A percentile compares a stretch with the other conserved stretches of the same genome.
These are phyloP conservation scores for Phellopilus nigrolimitatus DNA, from an alignment of 1,284 basidiomycete genomes.

Conservation along the genomic window DNA sequence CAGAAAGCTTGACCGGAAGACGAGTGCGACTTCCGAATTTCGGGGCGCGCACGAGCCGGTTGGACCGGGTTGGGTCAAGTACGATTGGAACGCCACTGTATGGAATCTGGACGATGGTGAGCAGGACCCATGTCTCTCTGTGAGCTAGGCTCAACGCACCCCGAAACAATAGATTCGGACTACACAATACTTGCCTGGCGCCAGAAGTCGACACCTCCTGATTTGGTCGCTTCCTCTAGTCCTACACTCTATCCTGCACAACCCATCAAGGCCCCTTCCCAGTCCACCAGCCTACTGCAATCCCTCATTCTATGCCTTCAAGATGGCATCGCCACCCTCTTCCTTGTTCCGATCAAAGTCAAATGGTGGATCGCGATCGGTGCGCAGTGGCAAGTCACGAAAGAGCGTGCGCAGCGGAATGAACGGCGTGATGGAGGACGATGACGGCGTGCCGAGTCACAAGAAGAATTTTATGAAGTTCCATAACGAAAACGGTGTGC, in stretches of 20 bases:
- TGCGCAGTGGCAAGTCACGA: slow-evolving; percentile 36
- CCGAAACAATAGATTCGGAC: slow-evolving; percentile 53
- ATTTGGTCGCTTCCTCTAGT: slow-evolving; percentile 27
- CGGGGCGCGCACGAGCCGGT: slow-evolving; percentile 34
- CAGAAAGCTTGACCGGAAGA: slow-evolving; percentile 65
- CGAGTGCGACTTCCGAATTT: slow-evolving; percentile 43
- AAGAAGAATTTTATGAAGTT: slow-evolving; percentile 82
- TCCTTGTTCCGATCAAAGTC: slow-evolving; percentile 30
- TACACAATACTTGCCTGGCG: slow-evolving; percentile 77
- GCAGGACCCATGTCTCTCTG: slow-evolving; percentile 19
- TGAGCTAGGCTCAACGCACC: neutral
- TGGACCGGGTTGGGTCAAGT: slow-evolving; percentile 75
- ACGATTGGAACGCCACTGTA: slow-evolving; percentile 63
- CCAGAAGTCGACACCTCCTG: slow-evolving; percentile 35
- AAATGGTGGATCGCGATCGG: slow-evolving; percentile 25
- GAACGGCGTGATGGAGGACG: slow-evolving; percentile 29
- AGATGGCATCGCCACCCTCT: slow-evolving; percentile 30
- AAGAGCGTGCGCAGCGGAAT: slow-evolving; percentile 32
- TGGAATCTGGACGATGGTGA: slow-evolving; percentile 80
- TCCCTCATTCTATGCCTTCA: slow-evolving; percentile 64
- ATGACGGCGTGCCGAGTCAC: slow-evolving; percentile 49
- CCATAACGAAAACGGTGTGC: slow-evolving; percentile 86
- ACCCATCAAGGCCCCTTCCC: slow-evolving; percentile 58
- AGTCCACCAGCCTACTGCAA: slow-evolving; percentile 59
- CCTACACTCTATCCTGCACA: slow-evolving; percentile 61